Evolutionary conservation across 495 filamentous ascomycete species (phyloP).

Genomic region (Astrothelium macrocarpum): DNA sequence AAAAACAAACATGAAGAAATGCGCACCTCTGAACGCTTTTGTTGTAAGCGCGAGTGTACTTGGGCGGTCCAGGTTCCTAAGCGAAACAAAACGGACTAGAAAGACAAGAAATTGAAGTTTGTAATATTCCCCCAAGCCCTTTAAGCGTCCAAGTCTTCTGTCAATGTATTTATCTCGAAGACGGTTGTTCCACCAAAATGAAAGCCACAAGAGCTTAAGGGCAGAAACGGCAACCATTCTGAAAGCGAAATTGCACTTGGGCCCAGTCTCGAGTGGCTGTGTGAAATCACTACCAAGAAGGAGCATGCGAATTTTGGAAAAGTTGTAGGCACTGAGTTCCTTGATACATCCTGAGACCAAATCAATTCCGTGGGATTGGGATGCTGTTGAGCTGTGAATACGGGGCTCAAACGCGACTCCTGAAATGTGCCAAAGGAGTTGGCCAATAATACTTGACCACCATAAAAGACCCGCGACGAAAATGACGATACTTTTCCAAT

Average conservation of each 20-base stretch:
- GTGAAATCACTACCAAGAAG: neutral
- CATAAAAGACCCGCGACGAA: slow-evolving; percentile 43
- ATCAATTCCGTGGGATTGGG: neutral
- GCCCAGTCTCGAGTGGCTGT: neutral
- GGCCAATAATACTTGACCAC: slow-evolving; percentile 40
- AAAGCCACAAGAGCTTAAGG: slow-evolving; percentile 9
- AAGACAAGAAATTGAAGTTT: slow-evolving; percentile 55
- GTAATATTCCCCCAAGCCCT: slow-evolving; percentile 59
- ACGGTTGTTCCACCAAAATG: slow-evolving; percentile 71
- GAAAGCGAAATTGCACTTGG: neutral
- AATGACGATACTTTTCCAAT: slow-evolving; percentile 43
- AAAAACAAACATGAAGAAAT: slow-evolving; percentile 45
- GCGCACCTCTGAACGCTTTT: slow-evolving; percentile 38
- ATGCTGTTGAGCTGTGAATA: neutral
- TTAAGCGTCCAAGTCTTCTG: slow-evolving; percentile 41
- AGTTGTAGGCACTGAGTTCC: neutral
- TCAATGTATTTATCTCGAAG: slow-evolving; percentile 27
- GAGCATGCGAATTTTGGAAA: neutral
- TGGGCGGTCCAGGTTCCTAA: slow-evolving; percentile 41
- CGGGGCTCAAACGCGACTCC: slow-evolving; percentile 8
- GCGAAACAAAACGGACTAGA: slow-evolving; percentile 45
- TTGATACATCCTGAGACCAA: neutral
- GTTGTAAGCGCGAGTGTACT: slow-evolving; percentile 37
- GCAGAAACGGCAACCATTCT: neutral
- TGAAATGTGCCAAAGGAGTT: slow-evolving; percentile 44